These are phyloP conservation scores for Tolypocladium inflatum DNA, from an alignment of 2,329 filamentous ascomycete genomes.

Conservation along the genomic window DNA sequence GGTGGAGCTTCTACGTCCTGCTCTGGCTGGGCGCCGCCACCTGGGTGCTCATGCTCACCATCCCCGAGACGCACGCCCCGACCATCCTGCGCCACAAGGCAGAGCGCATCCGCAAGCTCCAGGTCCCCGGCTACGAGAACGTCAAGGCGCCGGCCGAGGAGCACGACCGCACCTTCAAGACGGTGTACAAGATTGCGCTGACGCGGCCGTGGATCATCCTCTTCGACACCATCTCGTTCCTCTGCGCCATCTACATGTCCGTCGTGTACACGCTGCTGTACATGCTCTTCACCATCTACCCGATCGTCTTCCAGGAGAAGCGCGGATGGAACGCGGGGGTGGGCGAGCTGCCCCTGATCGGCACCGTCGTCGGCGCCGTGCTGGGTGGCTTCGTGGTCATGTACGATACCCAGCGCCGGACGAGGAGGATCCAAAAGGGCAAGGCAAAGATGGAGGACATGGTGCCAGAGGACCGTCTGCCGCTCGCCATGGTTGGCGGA, in stretches of 20 bases:
- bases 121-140: slow-evolving; percentile 41
- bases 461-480: slow-evolving; percentile 43
- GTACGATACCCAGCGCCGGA: slow-evolving; percentile 25
- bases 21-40: slow-evolving; percentile 32
- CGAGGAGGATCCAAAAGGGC: slow-evolving; percentile 26
- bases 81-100: slow-evolving; percentile 45
- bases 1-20: slow-evolving; percentile 41
- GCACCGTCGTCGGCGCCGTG: slow-evolving; percentile 36
- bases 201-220: slow-evolving; percentile 44
- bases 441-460: slow-evolving; percentile 18
- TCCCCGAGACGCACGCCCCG: slow-evolving; percentile 47
- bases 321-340: slow-evolving; percentile 45
- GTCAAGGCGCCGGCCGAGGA: slow-evolving; percentile 40
- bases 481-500: slow-evolving; percentile 46
- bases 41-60: slow-evolving; percentile 39
- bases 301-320: slow-evolving; percentile 41
- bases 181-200: slow-evolving; percentile 41
- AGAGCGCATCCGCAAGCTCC: slow-evolving; percentile 34
- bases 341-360: slow-evolving; percentile 40
- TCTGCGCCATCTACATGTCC: slow-evolving; percentile 41
- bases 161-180: slow-evolving; percentile 26
- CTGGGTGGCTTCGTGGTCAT: slow-evolving; percentile 32
- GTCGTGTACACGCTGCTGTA: slow-evolving; percentile 44
- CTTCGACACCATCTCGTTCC: slow-evolving; percentile 42
- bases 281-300: slow-evolving; percentile 51